Conservation (phyloP, 805 yeast genomes). For the Starmerella vaccinii region DNA sequence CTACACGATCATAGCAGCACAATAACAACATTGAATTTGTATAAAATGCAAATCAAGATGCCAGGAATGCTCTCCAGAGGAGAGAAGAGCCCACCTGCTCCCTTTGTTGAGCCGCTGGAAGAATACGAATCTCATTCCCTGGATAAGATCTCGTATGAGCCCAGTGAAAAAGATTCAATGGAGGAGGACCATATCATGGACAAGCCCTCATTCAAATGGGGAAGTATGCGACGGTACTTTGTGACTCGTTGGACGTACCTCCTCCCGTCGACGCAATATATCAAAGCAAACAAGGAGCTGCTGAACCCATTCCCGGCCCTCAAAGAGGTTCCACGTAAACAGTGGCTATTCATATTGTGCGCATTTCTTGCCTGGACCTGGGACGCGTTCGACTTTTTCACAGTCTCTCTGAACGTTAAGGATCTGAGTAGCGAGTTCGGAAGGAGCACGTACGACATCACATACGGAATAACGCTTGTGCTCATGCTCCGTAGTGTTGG, state of each 20-base stretch:
- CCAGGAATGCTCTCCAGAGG: neutral
- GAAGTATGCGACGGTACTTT: constrained; percentile 27
- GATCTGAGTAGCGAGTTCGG: constrained; percentile 42
- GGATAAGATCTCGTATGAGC: neutral
- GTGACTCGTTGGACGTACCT: constrained; percentile 29
- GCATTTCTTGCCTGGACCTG: constrained; percentile 61
- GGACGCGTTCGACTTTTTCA: constrained; percentile 65
- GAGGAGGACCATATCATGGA: constrained; percentile 12
- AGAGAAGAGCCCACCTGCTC: neutral
- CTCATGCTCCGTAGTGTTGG: constrained; percentile 65
- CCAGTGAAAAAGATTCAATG: neutral
- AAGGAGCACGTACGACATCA: constrained; percentile 39
- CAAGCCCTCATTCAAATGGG: constrained; percentile 16
- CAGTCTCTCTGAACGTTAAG: constrained; percentile 46
- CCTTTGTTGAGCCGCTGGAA: neutral
- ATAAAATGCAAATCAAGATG: too few relatives aligned
- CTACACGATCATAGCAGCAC: too few relatives aligned
- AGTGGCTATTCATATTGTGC: constrained; percentile 52
- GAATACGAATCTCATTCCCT: neutral
- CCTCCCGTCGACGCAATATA: constrained; percentile 25
- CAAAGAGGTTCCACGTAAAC: constrained; percentile 38
- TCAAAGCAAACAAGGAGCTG: constrained; percentile 16
- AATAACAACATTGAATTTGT: too few relatives aligned
- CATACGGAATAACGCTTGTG: constrained; percentile 67
- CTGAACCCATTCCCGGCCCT: constrained; percentile 59